A percentile compares a stretch with the other conserved stretches of the same genome.
Conservation (phyloP, 768 basidiomycete genomes). For the Xerocomellus chrysenteron region DNA sequence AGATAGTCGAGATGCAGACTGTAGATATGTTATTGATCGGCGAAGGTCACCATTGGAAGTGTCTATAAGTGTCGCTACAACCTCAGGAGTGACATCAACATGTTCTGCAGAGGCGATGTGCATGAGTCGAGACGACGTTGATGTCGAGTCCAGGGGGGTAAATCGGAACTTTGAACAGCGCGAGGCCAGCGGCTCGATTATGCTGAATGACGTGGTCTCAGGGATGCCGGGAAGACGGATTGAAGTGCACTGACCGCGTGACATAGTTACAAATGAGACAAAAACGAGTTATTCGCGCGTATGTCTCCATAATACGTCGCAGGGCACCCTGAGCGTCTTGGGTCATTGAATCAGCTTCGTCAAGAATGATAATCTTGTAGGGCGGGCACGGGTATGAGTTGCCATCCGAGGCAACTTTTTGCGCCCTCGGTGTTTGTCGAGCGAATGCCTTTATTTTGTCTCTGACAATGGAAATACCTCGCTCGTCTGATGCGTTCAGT, state of each 20-base stretch:
- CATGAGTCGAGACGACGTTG: conserved; percentile 70
- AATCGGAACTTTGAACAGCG: conserved; percentile 99
- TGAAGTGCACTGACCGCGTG: conserved; percentile 65
- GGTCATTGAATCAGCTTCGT: conserved; percentile 99
- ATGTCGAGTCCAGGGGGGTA: conserved; percentile 80
- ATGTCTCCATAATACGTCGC: conserved; percentile 99
- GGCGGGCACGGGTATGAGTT: conserved; percentile 94
- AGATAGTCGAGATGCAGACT: conserved; percentile 90
- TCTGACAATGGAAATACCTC: conserved; percentile 93
- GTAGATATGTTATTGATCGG: conserved; percentile 95
- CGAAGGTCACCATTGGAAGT: conserved; percentile 91
- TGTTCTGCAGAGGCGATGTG: conserved; percentile 80
- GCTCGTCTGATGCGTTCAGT: conserved; percentile 97
- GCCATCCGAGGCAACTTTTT: conserved; percentile 67
- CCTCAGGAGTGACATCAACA: conserved; percentile 54
- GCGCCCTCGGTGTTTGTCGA: conserved; percentile 84
- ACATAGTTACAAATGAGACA: conserved; percentile 99
- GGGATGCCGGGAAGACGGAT: not conserved
- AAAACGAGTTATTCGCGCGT: conserved; percentile 94
- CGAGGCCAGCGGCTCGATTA: conserved; percentile 98
- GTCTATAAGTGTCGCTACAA: conserved; percentile 70
- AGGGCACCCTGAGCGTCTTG: conserved; percentile 98
- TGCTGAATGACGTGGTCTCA: conserved; percentile 47
- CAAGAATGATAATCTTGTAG: conserved; percentile 97
- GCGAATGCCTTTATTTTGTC: conserved; percentile 99